phyloP scores from a whole-genome alignment of 1,284 basidiomycete species.

The Boletus nobilissimus region DNA sequence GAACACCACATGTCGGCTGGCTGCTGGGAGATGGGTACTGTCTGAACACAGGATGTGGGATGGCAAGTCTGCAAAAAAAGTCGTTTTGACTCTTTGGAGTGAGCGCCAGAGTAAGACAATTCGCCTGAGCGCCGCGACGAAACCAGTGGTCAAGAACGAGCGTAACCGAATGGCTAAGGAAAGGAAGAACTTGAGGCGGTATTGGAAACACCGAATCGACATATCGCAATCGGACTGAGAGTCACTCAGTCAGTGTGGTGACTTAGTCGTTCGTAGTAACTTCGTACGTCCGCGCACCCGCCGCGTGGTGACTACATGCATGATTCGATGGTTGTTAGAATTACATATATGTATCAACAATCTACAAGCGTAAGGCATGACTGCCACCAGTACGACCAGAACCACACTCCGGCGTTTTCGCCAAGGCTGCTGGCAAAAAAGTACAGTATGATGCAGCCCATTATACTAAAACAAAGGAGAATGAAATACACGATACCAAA shows the following conservation, averaged over 20 bases:
- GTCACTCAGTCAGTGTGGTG: no score
- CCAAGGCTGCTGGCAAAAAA: not conserved
- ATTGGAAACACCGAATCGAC: not conserved
- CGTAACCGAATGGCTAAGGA: not conserved
- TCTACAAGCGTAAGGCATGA: no score
- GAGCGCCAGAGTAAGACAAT: not conserved
- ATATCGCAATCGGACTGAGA: no score
- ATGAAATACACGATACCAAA: not conserved
- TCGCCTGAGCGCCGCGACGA: not conserved
- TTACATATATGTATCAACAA: no score
- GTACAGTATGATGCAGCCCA: not conserved
- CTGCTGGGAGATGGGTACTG: not conserved
- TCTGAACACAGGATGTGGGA: not conserved
- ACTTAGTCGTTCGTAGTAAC: no score
- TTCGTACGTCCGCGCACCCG: no score
- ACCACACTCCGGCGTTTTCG: no score
- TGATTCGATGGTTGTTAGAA: no score
- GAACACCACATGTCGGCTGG: not conserved
- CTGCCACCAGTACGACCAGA: no score
- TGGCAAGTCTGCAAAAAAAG: not conserved
- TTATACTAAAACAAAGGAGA: not conserved
- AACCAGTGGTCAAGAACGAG: not conserved
- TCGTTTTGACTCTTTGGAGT: not conserved
- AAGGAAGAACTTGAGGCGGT: not conserved
- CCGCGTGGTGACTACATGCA: no score